A percentile compares a stretch with the other conserved stretches of the same genome.
phyloP scores from a whole-genome alignment of 2,329 filamentous ascomycete species.

The Bipolaris oryzae region DNA sequence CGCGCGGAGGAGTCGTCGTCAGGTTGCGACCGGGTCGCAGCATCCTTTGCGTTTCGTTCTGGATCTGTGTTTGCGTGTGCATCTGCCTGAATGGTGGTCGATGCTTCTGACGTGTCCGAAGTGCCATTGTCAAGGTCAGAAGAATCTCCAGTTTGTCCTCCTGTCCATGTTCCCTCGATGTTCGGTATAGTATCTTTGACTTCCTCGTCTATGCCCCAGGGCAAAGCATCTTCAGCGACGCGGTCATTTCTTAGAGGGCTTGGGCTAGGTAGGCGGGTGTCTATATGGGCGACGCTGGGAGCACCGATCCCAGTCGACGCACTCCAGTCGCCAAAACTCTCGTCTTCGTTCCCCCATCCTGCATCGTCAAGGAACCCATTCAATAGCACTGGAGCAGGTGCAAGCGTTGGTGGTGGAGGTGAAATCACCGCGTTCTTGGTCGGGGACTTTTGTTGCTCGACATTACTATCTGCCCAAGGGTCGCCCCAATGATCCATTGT shows the following conservation, averaged over 20 bases:
- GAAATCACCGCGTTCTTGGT: constrained; percentile 34
- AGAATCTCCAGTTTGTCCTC: constrained; percentile 14
- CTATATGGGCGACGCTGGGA: constrained; percentile 2
- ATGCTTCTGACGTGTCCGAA: constrained; percentile 41
- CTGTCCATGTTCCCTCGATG: constrained; percentile 19
- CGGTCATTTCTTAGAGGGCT: not conserved
- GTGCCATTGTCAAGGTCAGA: constrained; percentile 23
- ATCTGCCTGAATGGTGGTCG: constrained; percentile 39
- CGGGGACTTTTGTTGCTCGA: constrained; percentile 27
- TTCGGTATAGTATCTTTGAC: not conserved
- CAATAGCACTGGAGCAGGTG: constrained; percentile 28
- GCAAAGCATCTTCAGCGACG: not conserved
- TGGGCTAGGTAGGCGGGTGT: constrained; percentile 4
- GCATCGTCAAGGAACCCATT: constrained; percentile 46
- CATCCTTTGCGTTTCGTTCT: constrained; percentile 4
- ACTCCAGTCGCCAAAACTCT: constrained; percentile 40
- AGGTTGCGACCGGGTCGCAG: constrained; percentile 14
- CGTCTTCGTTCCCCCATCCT: constrained; percentile 44
- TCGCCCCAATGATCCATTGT: constrained; percentile 52
- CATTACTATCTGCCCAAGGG: constrained; percentile 49
- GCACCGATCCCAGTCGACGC: constrained; percentile 15
- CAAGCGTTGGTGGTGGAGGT: constrained; percentile 21
- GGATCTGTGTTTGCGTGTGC: constrained; percentile 17
- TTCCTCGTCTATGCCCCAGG: constrained; percentile 11
- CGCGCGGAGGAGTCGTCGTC: constrained; percentile 43